A percentile compares a stretch with the other conserved stretches of the same genome.
phyloP scores from a whole-genome alignment of 2,329 filamentous ascomycete genomes.

The Paraphoma chrysanthemicola region DNA sequence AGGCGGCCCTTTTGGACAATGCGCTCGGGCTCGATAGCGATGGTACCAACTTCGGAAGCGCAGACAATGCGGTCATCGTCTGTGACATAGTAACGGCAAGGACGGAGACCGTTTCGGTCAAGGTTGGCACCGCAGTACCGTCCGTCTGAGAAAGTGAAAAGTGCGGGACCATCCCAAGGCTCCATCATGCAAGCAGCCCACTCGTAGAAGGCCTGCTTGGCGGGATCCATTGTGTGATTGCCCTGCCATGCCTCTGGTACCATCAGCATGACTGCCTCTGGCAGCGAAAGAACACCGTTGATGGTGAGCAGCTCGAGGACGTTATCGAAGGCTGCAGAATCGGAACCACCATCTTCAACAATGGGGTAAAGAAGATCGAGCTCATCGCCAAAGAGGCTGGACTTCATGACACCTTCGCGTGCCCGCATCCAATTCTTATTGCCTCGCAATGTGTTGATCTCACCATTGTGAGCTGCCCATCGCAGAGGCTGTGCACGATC shows the following conservation, averaged over 20 bases:
- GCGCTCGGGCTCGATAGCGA: slow-evolving; percentile 86
- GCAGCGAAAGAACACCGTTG: slow-evolving; percentile 92
- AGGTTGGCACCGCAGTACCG: slow-evolving; percentile 97
- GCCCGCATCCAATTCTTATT: slow-evolving; percentile 99
- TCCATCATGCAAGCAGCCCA: slow-evolving; percentile 99
- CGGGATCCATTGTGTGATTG: slow-evolving; percentile 88
- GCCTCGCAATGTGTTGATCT: slow-evolving; percentile 95
- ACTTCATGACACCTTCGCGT: slow-evolving; percentile 92
- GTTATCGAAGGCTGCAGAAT: slow-evolving; percentile 97
- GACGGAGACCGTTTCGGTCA: slow-evolving; percentile 92
- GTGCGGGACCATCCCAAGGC: slow-evolving; percentile 94
- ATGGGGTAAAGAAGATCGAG: slow-evolving; percentile 91
- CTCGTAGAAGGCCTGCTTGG: slow-evolving; percentile 97
- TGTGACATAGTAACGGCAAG: slow-evolving; percentile 96
- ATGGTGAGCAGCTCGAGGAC: slow-evolving; percentile 92
- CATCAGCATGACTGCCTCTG: slow-evolving; percentile 98
- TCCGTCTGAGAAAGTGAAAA: slow-evolving; percentile 97
- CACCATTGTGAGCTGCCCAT: slow-evolving; percentile 98
- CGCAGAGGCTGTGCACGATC: slow-evolving; percentile 94
- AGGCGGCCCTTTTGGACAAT: slow-evolving; percentile 92
- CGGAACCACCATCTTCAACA: slow-evolving; percentile 94
- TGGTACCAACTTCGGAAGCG: slow-evolving; percentile 94
- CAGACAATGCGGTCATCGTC: slow-evolving; percentile 97
- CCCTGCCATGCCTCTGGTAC: slow-evolving; percentile 98
- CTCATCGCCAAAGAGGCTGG: slow-evolving; percentile 89